A percentile compares a stretch with the other conserved stretches of the same genome.
Conservation (phyloP, 176 grass and related monocot genomes). For the Dactylis glomerata region DNA sequence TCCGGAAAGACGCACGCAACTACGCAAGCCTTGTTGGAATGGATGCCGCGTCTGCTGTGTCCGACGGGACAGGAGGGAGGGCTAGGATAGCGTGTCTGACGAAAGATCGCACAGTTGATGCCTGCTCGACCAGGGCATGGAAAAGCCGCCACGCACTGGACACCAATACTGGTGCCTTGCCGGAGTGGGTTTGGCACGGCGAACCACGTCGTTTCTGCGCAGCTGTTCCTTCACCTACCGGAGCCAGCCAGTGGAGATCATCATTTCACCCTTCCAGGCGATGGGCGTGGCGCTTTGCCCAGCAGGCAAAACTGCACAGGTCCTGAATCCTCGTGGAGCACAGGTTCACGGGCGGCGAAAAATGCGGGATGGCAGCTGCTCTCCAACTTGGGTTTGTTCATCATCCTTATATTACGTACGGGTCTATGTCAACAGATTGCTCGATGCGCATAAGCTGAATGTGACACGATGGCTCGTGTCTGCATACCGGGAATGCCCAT, state of each 20-base stretch:
- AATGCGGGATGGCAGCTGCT: too few relatives aligned
- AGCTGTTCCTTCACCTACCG: not conserved
- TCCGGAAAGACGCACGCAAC: not conserved
- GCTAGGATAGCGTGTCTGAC: not conserved
- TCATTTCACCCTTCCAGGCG: not conserved
- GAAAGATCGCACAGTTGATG: not conserved
- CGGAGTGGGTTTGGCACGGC: not conserved
- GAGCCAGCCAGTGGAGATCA: not conserved
- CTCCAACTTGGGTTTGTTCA: not conserved
- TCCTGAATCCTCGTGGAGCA: not conserved
- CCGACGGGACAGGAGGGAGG: not conserved
- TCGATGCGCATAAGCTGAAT: not conserved
- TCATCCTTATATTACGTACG: not conserved
- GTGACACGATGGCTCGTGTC: not conserved
- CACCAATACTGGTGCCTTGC: not conserved
- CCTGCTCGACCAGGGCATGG: conserved; percentile 11
- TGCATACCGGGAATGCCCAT: not conserved
- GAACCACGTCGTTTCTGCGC: not conserved
- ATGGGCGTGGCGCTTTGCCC: not conserved
- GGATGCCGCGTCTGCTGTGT: not conserved
- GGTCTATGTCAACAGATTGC: not conserved
- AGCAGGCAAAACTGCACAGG: not conserved
- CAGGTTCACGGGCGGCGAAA: not conserved
- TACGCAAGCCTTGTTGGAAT: not conserved
- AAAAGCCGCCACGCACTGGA: not conserved